Evolutionary conservation across 1,284 basidiomycete species (phyloP).

Genomic region (Sparassis latifolia): DNA sequence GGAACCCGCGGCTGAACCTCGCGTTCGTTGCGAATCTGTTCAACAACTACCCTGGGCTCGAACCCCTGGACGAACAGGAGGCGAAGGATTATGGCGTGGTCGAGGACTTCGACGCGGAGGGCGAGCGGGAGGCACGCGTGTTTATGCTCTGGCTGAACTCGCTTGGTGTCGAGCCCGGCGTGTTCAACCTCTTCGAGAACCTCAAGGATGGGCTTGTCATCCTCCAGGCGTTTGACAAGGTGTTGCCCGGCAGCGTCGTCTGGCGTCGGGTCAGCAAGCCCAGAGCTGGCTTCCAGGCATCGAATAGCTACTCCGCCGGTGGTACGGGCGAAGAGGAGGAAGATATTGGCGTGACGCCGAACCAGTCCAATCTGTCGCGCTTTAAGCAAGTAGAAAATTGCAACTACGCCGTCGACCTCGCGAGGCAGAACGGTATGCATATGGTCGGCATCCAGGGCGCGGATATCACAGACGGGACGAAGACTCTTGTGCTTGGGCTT

Average conservation of each 20-base stretch:
- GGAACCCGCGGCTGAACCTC: slow-evolving; percentile 97
- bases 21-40: slow-evolving; percentile 98
- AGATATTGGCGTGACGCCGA: slow-evolving; percentile 72
- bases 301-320: slow-evolving; percentile 26
- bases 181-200: slow-evolving; percentile 96
- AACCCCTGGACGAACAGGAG: slow-evolving; percentile 87
- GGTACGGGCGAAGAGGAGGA: slow-evolving; percentile 62
- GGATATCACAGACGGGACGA: slow-evolving; percentile 90
- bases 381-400: slow-evolving; percentile 99
- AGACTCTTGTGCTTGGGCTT: slow-evolving; percentile 90
- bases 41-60: slow-evolving; percentile 94
- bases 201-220: slow-evolving; percentile 88
- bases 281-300: slow-evolving; percentile 48
- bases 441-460: slow-evolving; percentile 97
- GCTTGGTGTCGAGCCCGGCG: slow-evolving; percentile 91
- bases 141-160: slow-evolving; percentile 99
- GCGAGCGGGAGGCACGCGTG: slow-evolving; percentile 94
- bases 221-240: slow-evolving; percentile 95
- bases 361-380: slow-evolving; percentile 80
- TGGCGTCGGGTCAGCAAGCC: slow-evolving; percentile 95
- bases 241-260: slow-evolving; percentile 85
- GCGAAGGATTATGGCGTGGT: slow-evolving; percentile 79
- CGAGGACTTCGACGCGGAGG: slow-evolving; percentile 98
- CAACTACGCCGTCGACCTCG: slow-evolving; percentile 93
- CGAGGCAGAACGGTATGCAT: slow-evolving; percentile 89